These are phyloP conservation scores for Sporothrix sp. DNA, from an alignment of 2,329 filamentous ascomycete genomes.

Conservation along the genomic window DNA sequence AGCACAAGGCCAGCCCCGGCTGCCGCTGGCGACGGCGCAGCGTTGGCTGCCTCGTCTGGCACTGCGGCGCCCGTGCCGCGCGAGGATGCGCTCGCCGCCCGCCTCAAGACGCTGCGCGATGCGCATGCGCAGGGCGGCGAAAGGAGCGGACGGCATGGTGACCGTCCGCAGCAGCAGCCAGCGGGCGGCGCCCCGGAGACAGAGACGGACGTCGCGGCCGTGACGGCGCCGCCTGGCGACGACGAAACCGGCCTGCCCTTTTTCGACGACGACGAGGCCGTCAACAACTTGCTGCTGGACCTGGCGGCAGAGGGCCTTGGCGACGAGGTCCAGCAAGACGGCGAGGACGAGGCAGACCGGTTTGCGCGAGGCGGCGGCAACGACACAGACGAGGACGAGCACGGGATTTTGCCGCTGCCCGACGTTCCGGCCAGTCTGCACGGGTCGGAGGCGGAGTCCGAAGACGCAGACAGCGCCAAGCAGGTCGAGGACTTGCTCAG, in stretches of 20 bases:
- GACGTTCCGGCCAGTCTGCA: constrained; percentile 31
- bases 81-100: constrained; percentile 41
- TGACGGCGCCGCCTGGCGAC: constrained; percentile 19
- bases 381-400: constrained; percentile 20
- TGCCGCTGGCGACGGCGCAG: not conserved
- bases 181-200: too few species aligned
- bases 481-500: constrained; percentile 26
- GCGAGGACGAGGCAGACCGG: constrained; percentile 8
- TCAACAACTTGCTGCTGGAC: constrained; percentile 42
- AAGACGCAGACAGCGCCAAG: constrained; percentile 23
- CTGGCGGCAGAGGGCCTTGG: constrained; percentile 25
- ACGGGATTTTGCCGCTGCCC: constrained; percentile 41
- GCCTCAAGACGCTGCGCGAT: constrained; percentile 42
- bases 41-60: not conserved
- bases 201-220: too few species aligned
- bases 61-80: too few species aligned
- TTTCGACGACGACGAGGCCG: constrained; percentile 40
- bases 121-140: constrained; percentile 18
- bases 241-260: constrained; percentile 32
- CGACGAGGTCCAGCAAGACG: constrained; percentile 18
- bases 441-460: not conserved
- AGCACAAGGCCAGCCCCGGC: not conserved
- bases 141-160: not conserved
- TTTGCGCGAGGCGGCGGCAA: constrained; percentile 18
- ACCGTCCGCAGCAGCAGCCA: too few species aligned